A percentile compares a stretch with the other conserved stretches of the same genome.
phyloP scores from a whole-genome alignment of 257 asterid genomes.

The Solanum stenotomum region DNA sequence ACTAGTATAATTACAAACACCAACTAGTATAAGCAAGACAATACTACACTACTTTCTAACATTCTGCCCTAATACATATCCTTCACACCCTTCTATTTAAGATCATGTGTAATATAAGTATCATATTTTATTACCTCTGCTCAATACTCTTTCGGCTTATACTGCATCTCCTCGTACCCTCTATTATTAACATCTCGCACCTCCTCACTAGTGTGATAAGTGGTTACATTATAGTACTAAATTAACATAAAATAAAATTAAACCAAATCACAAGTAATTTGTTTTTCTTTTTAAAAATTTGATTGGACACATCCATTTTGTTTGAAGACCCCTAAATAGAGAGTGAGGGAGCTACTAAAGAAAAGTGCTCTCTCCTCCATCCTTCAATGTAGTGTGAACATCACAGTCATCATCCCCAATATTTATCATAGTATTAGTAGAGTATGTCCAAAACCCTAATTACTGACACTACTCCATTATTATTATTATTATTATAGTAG shows the following conservation, averaged over 20 bases:
- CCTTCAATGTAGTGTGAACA: not conserved
- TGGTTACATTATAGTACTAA: not conserved
- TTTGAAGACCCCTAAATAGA: not conserved
- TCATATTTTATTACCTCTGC: too few species aligned
- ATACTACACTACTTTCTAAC: not conserved
- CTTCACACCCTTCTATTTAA: too few species aligned
- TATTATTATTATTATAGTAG: not conserved
- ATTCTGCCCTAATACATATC: not conserved
- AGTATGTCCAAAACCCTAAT: not conserved
- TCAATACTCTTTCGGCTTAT: too few species aligned
- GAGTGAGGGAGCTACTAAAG: not conserved
- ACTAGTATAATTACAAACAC: not conserved
- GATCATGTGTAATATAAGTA: too few species aligned
- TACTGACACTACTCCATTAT: not conserved
- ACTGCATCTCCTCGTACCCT: too few species aligned
- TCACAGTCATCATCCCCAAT: not conserved
- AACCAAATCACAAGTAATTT: not conserved
- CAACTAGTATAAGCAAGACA: not conserved
- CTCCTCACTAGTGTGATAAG: too few species aligned
- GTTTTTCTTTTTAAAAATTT: too few species aligned
- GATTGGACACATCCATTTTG: not conserved
- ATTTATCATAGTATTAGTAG: not conserved
- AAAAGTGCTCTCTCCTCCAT: not conserved
- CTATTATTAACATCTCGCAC: too few species aligned
- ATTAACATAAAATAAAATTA: not conserved